Evolutionary conservation across 345 rosid species (phyloP), one percentile per base, ranked within the genome.

Genomic region (Hibiscus tridactylites): DNA sequence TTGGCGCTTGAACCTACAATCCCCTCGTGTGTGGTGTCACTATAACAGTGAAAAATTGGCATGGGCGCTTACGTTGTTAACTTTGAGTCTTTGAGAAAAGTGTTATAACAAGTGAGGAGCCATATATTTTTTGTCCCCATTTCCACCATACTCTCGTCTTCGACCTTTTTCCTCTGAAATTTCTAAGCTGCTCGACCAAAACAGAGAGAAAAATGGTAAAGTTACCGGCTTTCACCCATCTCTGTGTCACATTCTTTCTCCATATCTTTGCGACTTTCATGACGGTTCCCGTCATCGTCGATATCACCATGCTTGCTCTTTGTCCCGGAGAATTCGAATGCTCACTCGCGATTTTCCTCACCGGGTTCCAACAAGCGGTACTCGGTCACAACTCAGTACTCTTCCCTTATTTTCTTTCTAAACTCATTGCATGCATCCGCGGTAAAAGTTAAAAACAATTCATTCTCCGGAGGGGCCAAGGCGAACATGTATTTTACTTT

Each of bases 351-450:
- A 81, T 85, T 58, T 81, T 71, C 52, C 79, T 58, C 15, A 9
- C 81, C 0, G 86, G 83, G 39, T 42, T 84, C 61, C 83, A 84
- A 65, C 79, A 84, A 39, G 83, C 74, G 84, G 88, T 86, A 76
- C 15, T 29, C 13, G 4, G 60, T 42, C 47, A 42, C 47, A 42
- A 42, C 47, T 42, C 47, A 50, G 17, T 6, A 3, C 60, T 56
- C 33, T 49, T 0, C 5, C 5, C n/a, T 24, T 9, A 3, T 28
- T 24, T 28, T 28, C 37, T 17, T 69, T 29, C 35, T 3, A 26
- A 66, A 8, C 57, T 47, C 8, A 47, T 47, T 65, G 56, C 37
- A 65, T 26, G n/a, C 53, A 19, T 64, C 11, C 12, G 19, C 10
- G 35, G 35, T 31, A 31, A 31, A 31, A 31, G 4, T 31, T 21